Evolutionary conservation across 1,284 basidiomycete species (phyloP).

Genomic region (Fomitiporia mediterranea): DNA sequence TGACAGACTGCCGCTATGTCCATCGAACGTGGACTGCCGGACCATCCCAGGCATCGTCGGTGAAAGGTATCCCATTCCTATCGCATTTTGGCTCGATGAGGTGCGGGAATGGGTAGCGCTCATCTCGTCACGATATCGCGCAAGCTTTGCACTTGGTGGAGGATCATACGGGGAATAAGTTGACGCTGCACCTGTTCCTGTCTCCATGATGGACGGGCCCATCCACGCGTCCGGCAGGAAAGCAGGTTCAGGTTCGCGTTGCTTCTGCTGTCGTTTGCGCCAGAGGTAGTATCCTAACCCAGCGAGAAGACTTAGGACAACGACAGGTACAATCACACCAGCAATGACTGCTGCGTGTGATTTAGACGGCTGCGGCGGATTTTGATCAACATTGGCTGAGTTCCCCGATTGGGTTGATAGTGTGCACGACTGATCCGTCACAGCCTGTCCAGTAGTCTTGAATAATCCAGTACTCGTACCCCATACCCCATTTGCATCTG

Average conservation of each 20-base stretch:
- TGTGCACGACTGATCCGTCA: constrained; percentile 11
- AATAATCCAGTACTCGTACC: constrained; percentile 17
- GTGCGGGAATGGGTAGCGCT: neutral
- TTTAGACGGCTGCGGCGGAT: constrained; percentile 9
- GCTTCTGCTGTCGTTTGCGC: neutral
- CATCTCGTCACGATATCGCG: constrained; percentile 13
- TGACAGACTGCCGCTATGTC: neutral
- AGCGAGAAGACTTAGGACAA: constrained; percentile 7
- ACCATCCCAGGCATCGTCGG: neutral
- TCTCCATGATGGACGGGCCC: constrained; percentile 3
- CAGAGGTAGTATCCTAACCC: constrained; percentile 10
- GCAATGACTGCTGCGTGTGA: constrained; percentile 3
- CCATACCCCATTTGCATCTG: constrained; percentile 19
- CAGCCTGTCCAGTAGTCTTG: constrained; percentile 14
- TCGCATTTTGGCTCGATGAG: neutral
- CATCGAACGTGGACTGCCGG: constrained; percentile 1
- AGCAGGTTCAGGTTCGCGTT: constrained; percentile 11
- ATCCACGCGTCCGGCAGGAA: constrained; percentile 19
- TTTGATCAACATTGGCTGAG: constrained; percentile 18
- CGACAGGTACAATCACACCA: constrained; percentile 14
- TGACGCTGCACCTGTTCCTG: neutral
- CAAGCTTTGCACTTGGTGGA: constrained; percentile 7
- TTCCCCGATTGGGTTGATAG: constrained; percentile 9
- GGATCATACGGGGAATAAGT: constrained; percentile 10
- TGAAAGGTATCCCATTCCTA: neutral